A percentile compares a stretch with the other conserved stretches of the same genome.
phyloP scores from a whole-genome alignment of 352 stramenopile genomes.

The Globisporangium paroecandrum region DNA sequence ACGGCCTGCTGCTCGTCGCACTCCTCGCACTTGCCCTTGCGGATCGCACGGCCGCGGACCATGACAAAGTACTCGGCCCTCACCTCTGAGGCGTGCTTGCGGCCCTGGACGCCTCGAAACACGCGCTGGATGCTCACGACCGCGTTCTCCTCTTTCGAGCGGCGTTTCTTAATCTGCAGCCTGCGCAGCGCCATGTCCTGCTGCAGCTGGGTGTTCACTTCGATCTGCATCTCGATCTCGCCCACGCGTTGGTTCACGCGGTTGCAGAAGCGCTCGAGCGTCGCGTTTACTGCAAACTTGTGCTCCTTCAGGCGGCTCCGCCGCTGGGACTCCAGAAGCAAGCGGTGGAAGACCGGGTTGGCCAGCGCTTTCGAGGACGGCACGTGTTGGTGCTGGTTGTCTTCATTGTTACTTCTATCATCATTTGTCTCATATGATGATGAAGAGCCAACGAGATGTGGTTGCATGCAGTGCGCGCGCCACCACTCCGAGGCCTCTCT shows the following conservation, averaged over 20 bases:
- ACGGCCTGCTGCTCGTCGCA: conserved; percentile 65
- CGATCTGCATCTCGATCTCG: conserved; percentile 48
- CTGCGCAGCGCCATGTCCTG: conserved; percentile 25
- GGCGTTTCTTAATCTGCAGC: conserved; percentile 28
- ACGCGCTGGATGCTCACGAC: conserved; percentile 48
- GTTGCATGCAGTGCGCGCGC: conserved; percentile 52
- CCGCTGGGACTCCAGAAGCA: conserved; percentile 26
- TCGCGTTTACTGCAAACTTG: conserved; percentile 18
- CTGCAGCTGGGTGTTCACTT: conserved; percentile 56
- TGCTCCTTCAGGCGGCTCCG: conserved; percentile 20
- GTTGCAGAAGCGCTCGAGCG: conserved; percentile 20
- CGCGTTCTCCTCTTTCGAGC: conserved; percentile 38
- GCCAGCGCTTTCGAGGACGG: conserved; percentile 42
- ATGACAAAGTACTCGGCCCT: conserved; percentile 64
- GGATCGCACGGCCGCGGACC: conserved; percentile 63
- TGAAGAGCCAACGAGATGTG: conserved; percentile 20
- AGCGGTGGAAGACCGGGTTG: conserved; percentile 41
- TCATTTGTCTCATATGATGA: conserved; percentile 15
- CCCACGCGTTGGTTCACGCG: conserved; percentile 38
- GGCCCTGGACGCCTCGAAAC: conserved; percentile 39
- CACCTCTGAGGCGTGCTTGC: conserved; percentile 37
- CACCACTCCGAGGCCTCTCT: conserved; percentile 52
- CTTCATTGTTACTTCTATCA: conserved; percentile 25
- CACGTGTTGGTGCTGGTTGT: conserved; percentile 18
- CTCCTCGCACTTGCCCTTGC: conserved; percentile 67